Evolutionary conservation across 2,329 filamentous ascomycete genomes (phyloP).

Genomic region (Myotisia sp.): DNA sequence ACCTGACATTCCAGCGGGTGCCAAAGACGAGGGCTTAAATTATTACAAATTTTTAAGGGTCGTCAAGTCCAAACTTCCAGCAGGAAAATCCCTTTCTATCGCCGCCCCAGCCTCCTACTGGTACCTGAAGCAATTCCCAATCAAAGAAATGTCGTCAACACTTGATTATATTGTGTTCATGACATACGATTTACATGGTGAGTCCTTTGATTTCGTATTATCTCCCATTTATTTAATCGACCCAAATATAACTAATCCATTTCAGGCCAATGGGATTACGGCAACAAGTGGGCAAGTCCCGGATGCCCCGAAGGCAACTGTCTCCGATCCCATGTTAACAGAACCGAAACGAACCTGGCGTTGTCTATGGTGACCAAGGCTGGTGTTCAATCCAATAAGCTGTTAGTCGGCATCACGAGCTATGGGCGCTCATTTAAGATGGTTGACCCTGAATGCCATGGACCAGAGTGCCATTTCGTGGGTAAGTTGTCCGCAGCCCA

Average conservation of each 20-base stretch:
- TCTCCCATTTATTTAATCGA: not conserved
- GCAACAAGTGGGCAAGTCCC: not conserved
- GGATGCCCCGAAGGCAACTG: constrained; percentile 20
- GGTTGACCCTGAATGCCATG: too few species aligned
- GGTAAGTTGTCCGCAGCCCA: constrained; percentile 20
- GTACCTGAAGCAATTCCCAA: constrained; percentile 19
- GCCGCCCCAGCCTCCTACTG: constrained; percentile 19
- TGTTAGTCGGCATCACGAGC: constrained; percentile 23
- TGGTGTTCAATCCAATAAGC: constrained; percentile 21
- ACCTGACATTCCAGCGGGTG: constrained; percentile 21
- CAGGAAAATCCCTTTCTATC: constrained; percentile 15
- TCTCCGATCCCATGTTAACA: constrained; percentile 24
- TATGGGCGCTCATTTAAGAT: constrained; percentile 27
- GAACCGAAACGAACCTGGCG: constrained; percentile 24
- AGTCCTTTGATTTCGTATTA: not conserved
- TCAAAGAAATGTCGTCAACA: constrained; percentile 13
- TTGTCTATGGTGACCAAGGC: constrained; percentile 28
- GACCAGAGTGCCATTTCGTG: constrained; percentile 22
- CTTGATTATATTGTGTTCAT: constrained; percentile 24
- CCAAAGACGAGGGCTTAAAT: constrained; percentile 17
- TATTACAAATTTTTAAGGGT: constrained; percentile 21
- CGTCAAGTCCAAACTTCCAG: constrained; percentile 10
- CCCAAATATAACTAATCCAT: constrained; percentile 1
- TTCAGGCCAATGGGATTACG: constrained; percentile 17
- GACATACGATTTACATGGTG: constrained; percentile 26